Base-by-base conservation (phyloP, 306 rosid genomes). In the Amphicarpaea edgeworthii region DNA sequence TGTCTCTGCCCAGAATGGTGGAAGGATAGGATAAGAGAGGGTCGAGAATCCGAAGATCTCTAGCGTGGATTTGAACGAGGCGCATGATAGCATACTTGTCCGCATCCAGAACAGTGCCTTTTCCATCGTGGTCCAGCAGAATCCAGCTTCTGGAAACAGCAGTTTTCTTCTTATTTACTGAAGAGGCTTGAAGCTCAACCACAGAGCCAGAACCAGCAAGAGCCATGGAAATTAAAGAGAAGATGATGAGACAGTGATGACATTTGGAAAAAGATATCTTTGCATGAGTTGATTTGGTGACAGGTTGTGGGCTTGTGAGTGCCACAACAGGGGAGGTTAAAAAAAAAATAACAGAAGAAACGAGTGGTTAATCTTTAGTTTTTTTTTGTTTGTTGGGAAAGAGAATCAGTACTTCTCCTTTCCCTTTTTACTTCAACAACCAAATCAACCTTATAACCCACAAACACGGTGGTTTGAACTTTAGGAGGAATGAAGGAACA, bases 31-130 rank as follows among this genome's bases (percentile, higher is more conserved):
- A 88, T 1, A 92, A 67, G 55, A 92, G 68, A 2, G 97, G 97
- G 79, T 92, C 97, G 14, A 92, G 87, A 72, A 92, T 85, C 28
- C 97, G 87, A 85, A 92, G 96, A 81, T 92, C 97, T 73, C 97
- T 85, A 0, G 97, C 88, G 38, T 92, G 84, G 68, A 92, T 92
- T 38, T 84, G 62, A 59, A 92, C 89, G 1, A 85, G 83, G 55
- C 91, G 91, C 90, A 92, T 92, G 40, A 92, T 92, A 64, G 89
- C 91, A 30, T 88, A 79, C 88, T 92, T 92, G 26, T 92, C 97
- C 21, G 87, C 85, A 85, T 92, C 97, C 40, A 92, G 69, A 6
- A 86, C 41, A 1, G 86, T 78, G 6, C 80, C 83, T 42, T 41
- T 37, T 15, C 96, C 97, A 43, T 73, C 70, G 9, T 77, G 85